Base-by-base conservation (phyloP, 2,329 filamentous ascomycete species). In the Colletotrichum melonis region DNA sequence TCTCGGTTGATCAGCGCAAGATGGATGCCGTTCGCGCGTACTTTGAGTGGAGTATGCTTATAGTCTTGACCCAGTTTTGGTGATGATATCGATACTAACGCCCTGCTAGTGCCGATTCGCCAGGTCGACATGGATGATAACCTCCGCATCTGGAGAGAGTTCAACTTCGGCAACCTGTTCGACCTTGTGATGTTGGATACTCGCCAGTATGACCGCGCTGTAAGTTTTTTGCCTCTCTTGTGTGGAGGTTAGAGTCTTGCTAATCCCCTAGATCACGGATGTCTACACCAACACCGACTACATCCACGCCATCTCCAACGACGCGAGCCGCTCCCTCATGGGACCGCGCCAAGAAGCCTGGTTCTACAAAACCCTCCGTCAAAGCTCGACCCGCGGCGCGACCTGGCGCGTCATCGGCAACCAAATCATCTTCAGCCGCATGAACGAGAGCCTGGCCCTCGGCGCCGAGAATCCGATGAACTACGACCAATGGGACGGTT, bases 1-100 rank as follows among this genome's bases (percentile, higher is more conserved):
- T 94, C n/a, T 89, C 87, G 38, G 89, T 93, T n/a, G 92, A 94
- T 76, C 90, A 92, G 79, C 88, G 92, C 75, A 94, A 94, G 84
- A 91, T 93, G 86, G 93, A 94, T 66, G 92, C 92, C 1, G 92
- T 94, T 2, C 86, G 92, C 49, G 91, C 92, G 1, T 92, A 92
- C 77, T 93, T 92, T 72, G 91, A 93, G 78, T 92, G 90, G 89
- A 79, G 80, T 77, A n/a, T 14, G 59, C 26, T 3, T 4, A 26
- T 3, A 4, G 0, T 11, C 8, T 32, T 32, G 4, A 32, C 8
- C 9, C 1, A 35, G 1, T 8, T 16, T 28, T 11, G 3, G 16
- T 9, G 3, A 4, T 16, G 11, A 14, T 46, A 1, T 26, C 19
- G 4, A 16, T 16, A 24, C 54, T 74, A 14, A 74, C 63, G n/a